Conservation (phyloP, 495 filamentous ascomycete genomes). For the Penicillium roqueforti region DNA sequence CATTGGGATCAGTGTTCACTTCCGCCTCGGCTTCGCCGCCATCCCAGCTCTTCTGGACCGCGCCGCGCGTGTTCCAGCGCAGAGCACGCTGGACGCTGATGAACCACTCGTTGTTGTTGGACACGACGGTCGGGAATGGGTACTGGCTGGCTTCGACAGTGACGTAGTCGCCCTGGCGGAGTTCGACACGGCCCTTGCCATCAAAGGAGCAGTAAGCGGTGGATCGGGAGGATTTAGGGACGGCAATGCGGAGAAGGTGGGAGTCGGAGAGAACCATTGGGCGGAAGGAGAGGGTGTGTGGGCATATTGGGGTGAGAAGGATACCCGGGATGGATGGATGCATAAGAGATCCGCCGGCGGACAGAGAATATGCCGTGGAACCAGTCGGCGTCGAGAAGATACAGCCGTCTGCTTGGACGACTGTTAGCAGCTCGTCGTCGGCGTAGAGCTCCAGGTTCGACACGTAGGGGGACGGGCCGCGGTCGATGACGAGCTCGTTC, state of each 20-base stretch:
- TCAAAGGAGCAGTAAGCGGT: conserved; percentile 96
- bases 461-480: conserved; percentile 92
- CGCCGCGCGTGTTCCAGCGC: conserved; percentile 86
- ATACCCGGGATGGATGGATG: conserved; percentile 97
- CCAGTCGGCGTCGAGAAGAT: conserved; percentile 96
- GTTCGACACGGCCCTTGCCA: conserved; percentile 89
- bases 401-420: conserved; percentile 93
- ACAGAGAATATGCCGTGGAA: conserved; percentile 92
- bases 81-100: conserved; percentile 85
- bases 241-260: conserved; percentile 79
- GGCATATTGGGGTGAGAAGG: conserved; percentile 94
- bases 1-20: conserved; percentile 29
- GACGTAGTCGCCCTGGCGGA: conserved; percentile 87
- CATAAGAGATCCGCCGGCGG: conserved; percentile 90
- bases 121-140: conserved; percentile 90
- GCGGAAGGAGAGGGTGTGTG: conserved; percentile 92
- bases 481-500: conserved; percentile 96
- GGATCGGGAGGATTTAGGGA: conserved; percentile 78
- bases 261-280: conserved; percentile 99
- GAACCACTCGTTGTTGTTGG: conserved; percentile 81
- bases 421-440: conserved; percentile 86
- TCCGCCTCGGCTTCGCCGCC: conserved; percentile 35
- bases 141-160: conserved; percentile 92
- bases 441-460: conserved; percentile 94
- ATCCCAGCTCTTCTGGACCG: conserved; percentile 78